Conservation (phyloP, 2,329 filamentous ascomycete genomes). For the Colletotrichum chrysophilum region DNA sequence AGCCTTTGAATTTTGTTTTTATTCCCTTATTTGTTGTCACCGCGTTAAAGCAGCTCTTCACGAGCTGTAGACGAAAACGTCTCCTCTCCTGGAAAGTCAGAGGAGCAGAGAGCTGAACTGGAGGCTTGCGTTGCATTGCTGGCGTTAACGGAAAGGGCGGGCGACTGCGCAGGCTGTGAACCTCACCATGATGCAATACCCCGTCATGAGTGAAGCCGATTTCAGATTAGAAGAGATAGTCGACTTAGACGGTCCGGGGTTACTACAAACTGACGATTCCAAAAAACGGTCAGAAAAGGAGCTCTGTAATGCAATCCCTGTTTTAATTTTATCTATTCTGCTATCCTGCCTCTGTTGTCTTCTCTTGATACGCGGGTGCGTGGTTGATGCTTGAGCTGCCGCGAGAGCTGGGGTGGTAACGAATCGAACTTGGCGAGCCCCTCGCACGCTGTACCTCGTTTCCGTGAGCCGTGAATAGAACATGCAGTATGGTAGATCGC, state of each 20-base stretch:
- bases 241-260: not conserved
- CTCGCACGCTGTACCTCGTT: not conserved
- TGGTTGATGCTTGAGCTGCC: not conserved
- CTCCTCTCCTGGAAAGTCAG: not conserved
- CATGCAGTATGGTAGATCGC: not conserved
- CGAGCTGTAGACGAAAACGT: not conserved
- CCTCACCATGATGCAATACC: not conserved
- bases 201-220: not conserved
- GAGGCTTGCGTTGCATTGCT: conserved; percentile 3
- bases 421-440: not conserved
- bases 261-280: not conserved
- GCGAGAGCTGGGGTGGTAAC: not conserved
- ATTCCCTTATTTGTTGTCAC: not conserved
- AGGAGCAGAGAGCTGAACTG: not conserved
- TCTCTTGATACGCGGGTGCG: not conserved
- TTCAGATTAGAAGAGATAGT: not conserved
- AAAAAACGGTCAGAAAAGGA: not conserved
- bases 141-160: not conserved
- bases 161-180: not conserved
- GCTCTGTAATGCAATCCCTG: not conserved
- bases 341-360: not conserved
- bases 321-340: not conserved
- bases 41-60: too few relatives aligned
- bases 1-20: not conserved
- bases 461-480: not conserved